A percentile compares a stretch with the other conserved stretches of the same genome.
These are phyloP conservation scores for Panus rudis DNA, from an alignment of 768 basidiomycete species.

Conservation along the genomic window DNA sequence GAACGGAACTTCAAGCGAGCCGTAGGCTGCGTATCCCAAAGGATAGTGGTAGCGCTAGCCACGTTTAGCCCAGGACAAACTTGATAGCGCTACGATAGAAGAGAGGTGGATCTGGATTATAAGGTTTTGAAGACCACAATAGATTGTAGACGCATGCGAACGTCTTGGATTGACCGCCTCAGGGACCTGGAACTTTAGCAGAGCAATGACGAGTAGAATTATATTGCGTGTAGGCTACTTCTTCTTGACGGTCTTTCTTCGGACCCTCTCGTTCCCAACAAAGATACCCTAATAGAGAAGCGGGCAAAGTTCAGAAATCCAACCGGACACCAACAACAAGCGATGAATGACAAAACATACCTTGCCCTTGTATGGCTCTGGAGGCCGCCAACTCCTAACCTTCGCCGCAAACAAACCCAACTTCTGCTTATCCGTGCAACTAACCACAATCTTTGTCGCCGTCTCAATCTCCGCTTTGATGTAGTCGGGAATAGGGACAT, in stretches of 20 bases:
- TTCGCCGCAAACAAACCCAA: conserved; percentile 85
- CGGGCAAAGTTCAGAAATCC: conserved; percentile 4
- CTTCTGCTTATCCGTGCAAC: conserved; percentile 81
- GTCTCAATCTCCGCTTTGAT: conserved; percentile 76
- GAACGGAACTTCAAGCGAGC: too few relatives aligned
- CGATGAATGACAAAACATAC: conserved; percentile 38
- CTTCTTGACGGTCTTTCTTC: conserved; percentile 91
- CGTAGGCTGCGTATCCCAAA: too few relatives aligned
- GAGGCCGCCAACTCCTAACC: conserved; percentile 76
- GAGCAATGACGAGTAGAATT: background rate
- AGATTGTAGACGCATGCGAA: too few relatives aligned
- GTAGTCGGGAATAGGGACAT: conserved; percentile 72
- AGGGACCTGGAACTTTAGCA: too few relatives aligned
- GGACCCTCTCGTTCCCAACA: conserved; percentile 86
- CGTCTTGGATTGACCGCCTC: too few relatives aligned
- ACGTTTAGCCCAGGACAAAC: too few relatives aligned
- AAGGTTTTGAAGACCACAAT: too few relatives aligned
- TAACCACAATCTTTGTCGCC: conserved; percentile 78
- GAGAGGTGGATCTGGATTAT: too few relatives aligned
- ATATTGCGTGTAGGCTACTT: conserved; percentile 48
- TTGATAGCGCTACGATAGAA: too few relatives aligned
- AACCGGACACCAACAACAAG: conserved; percentile 2
- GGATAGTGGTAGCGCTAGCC: too few relatives aligned
- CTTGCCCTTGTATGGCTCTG: conserved; percentile 98
- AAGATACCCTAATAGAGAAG: conserved; percentile 71